Evolutionary conservation across 768 basidiomycete genomes (phyloP).

Genomic region (Trametes elegans): DNA sequence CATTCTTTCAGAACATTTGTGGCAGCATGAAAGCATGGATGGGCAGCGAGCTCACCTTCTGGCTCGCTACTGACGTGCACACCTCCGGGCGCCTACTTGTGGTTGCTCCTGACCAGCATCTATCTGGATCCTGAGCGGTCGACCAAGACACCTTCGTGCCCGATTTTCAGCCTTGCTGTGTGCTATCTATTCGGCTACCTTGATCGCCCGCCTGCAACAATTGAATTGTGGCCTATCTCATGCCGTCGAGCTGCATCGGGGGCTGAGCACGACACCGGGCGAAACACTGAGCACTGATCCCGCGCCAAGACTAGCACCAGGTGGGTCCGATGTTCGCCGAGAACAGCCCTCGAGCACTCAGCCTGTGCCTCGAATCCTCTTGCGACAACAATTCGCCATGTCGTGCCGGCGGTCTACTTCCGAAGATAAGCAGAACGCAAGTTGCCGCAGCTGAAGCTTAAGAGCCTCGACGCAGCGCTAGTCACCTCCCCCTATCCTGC

Average conservation of each 20-base stretch:
- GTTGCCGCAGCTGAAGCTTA: not conserved
- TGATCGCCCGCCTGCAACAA: no score
- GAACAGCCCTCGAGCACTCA: not conserved
- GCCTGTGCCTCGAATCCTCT: not conserved
- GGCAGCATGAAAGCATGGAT: no score
- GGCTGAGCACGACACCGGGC: no score
- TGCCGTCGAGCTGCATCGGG: no score
- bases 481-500: not conserved
- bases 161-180: not conserved
- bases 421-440: slow-evolving; percentile 4
- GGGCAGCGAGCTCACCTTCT: no score
- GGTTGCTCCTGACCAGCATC: not conserved
- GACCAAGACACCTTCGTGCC: not conserved
- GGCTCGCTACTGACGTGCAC: no score
- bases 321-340: slow-evolving; percentile 6
- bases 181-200: not conserved
- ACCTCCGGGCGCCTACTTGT: not conserved
- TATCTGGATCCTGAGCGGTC: not conserved
- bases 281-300: not conserved
- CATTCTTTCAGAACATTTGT: no score
- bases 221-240: no score
- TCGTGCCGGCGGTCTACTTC: not conserved
- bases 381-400: not conserved
- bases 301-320: not conserved
- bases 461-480: not conserved